Conservation (phyloP, 2,329 filamentous ascomycete species). For the Dothiorella sarmentorum region DNA sequence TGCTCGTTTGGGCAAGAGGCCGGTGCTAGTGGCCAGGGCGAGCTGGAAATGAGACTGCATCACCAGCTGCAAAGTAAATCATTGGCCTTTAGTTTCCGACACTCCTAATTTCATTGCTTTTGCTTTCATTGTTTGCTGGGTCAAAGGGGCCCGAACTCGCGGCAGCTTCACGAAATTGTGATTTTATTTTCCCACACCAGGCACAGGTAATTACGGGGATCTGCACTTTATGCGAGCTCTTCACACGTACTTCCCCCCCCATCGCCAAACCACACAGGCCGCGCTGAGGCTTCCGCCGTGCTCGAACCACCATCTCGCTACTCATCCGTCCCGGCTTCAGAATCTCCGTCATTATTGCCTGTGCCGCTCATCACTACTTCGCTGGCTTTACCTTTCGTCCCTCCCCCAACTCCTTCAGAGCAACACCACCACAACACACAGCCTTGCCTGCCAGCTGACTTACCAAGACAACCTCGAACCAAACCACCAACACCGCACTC, state of each 20-base stretch:
- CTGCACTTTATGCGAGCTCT: constrained; percentile 8
- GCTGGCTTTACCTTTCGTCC: not conserved
- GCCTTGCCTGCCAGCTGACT: not conserved
- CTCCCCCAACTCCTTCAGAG: not conserved
- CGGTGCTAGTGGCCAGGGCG: not conserved
- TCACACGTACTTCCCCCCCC: not conserved
- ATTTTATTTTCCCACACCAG: not conserved
- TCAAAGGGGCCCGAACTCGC: not conserved
- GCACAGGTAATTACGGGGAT: constrained; percentile 15
- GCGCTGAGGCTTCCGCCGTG: not conserved
- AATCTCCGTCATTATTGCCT: constrained; percentile 12
- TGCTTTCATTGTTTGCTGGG: not conserved
- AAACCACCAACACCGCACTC: too few relatives aligned
- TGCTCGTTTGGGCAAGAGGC: not conserved
- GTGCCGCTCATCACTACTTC: constrained; percentile 3
- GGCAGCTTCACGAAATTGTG: constrained; percentile 7
- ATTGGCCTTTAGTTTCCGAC: constrained; percentile 4
- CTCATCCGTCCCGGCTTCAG: not conserved
- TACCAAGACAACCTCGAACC: too few relatives aligned
- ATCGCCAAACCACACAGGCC: not conserved
- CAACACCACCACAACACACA: not conserved
- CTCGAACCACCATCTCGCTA: constrained; percentile 15
- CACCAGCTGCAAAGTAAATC: constrained; percentile 1
- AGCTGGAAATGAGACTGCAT: not conserved
- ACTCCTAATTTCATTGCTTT: constrained; percentile 3